Conservation (phyloP, 2,329 filamentous ascomycete genomes). For the Colletotrichum melonis region DNA sequence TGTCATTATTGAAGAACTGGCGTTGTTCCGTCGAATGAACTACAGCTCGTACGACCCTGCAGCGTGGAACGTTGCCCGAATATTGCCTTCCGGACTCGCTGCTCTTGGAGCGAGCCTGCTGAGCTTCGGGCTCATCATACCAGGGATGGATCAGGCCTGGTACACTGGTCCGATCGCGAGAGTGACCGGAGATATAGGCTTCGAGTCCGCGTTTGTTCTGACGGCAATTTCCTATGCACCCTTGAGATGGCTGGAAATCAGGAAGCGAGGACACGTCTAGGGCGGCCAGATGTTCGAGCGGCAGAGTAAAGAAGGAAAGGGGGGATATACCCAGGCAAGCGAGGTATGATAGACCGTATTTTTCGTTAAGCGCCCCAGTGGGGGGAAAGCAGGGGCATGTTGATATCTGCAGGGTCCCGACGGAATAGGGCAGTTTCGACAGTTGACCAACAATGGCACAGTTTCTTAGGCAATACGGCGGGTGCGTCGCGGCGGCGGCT, state of each 20-base stretch:
- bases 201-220: constrained; percentile 56
- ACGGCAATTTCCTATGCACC: constrained; percentile 55
- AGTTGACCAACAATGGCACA: constrained; percentile 20
- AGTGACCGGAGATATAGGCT: constrained; percentile 57
- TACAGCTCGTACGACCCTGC: constrained; percentile 54
- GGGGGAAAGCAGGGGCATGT: not conserved
- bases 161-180: constrained; percentile 55
- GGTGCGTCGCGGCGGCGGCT: not conserved
- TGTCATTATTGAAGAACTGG: constrained; percentile 54
- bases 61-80: constrained; percentile 55
- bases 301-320: not conserved
- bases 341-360: constrained; percentile 31
- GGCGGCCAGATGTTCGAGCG: not conserved
- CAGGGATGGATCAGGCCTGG: constrained; percentile 56
- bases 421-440: constrained; percentile 3
- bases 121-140: constrained; percentile 55
- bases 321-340: constrained; percentile 6
- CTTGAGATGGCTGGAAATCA: constrained; percentile 50
- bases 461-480: constrained; percentile 7
- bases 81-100: constrained; percentile 55
- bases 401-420: constrained; percentile 15
- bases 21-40: constrained; percentile 54
- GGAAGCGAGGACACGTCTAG: constrained; percentile 43
- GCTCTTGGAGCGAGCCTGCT: constrained; percentile 56
- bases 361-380: constrained; percentile 15